phyloP scores from a whole-genome alignment of 1,284 basidiomycete genomes.

The Cutaneotrichosporon daszewskae region DNA sequence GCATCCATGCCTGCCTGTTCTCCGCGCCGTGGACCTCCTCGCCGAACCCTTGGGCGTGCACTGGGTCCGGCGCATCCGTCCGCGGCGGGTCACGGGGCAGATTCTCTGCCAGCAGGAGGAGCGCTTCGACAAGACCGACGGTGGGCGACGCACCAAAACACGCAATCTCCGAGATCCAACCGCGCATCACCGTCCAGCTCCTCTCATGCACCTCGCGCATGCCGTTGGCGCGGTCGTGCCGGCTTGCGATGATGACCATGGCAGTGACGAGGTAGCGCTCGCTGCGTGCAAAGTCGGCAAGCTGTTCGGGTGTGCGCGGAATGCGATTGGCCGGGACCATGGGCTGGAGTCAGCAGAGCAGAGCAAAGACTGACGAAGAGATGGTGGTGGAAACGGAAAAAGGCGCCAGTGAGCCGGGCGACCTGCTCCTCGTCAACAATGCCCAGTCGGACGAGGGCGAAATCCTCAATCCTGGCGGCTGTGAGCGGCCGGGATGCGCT shows the following conservation, averaged over 20 bases:
- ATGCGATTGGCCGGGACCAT: conserved; percentile 46
- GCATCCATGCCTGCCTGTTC: conserved; percentile 45
- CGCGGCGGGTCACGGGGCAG: conserved; percentile 38
- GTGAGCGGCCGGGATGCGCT: background rate
- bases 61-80: conserved; percentile 16
- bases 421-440: conserved; percentile 40
- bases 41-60: conserved; percentile 28
- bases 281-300: conserved; percentile 43
- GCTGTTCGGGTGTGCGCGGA: conserved; percentile 39
- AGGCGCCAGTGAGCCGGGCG: conserved; percentile 35
- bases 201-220: conserved; percentile 39
- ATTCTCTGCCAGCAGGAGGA: conserved; percentile 45
- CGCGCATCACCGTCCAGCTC: conserved; percentile 42
- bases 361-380: conserved; percentile 40
- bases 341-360: conserved; percentile 28
- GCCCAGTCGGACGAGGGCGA: conserved; percentile 45
- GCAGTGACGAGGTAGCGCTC: conserved; percentile 48
- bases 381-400: conserved; percentile 48
- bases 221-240: conserved; percentile 31
- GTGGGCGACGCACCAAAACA: conserved; percentile 41
- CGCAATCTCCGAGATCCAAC: conserved; percentile 41
- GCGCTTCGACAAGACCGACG: conserved; percentile 43
- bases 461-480: conserved; percentile 27
- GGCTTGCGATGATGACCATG: conserved; percentile 48
- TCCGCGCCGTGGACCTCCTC: conserved; percentile 41